Evolutionary conservation across 1,139 yeast species (phyloP).

Genomic region (Pneumocystis wakefieldiae): DNA sequence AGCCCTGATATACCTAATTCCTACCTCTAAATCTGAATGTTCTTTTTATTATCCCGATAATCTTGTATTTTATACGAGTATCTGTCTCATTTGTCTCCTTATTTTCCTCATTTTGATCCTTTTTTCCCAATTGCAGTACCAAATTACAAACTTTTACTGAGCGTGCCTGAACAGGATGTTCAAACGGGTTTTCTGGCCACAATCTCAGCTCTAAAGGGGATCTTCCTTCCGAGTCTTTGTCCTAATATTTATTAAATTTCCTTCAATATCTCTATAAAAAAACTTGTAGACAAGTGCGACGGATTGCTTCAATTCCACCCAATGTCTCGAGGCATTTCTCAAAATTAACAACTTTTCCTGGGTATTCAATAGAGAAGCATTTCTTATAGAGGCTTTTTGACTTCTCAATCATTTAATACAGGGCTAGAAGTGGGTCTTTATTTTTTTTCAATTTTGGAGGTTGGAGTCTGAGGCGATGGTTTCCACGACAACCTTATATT

Average conservation of each 20-base stretch:
- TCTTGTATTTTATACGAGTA: slow-evolving; percentile 13
- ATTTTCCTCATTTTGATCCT: not conserved
- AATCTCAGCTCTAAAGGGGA: slow-evolving; percentile 46
- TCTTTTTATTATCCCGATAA: slow-evolving; percentile 48
- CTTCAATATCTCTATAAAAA: not conserved
- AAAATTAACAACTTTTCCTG: slow-evolving; percentile 50
- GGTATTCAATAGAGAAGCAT: slow-evolving; percentile 48
- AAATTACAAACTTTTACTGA: slow-evolving; percentile 17
- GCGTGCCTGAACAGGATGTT: slow-evolving; percentile 62
- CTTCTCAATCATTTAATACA: not conserved
- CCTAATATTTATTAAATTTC: not conserved
- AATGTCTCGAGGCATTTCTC: slow-evolving; percentile 42
- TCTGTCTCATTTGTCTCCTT: too few species aligned
- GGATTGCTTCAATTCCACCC: slow-evolving; percentile 7
- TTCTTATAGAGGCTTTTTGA: not conserved
- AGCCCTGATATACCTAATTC: not conserved
- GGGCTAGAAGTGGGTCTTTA: not conserved
- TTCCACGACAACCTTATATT: not conserved
- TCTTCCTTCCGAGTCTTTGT: not conserved
- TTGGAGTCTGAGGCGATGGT: not conserved
- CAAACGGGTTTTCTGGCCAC: slow-evolving; percentile 52
- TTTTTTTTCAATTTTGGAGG: not conserved
- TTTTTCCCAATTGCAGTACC: slow-evolving; percentile 19
- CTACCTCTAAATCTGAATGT: slow-evolving; percentile 52
- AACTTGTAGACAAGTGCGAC: slow-evolving; percentile 1